phyloP scores from a whole-genome alignment of 1,139 yeast species.

The Kodamaea alishanica region DNA sequence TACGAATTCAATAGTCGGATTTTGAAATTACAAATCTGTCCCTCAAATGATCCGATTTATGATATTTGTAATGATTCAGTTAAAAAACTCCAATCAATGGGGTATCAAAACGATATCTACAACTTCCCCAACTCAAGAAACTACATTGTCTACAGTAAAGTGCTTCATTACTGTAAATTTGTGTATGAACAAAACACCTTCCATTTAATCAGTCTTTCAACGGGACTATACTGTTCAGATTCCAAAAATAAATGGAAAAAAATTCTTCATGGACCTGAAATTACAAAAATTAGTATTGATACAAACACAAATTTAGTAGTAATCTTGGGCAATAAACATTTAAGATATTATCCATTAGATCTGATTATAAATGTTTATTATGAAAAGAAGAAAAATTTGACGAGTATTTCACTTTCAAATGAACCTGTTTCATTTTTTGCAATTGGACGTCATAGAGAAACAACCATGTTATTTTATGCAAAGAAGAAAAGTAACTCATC shows the following conservation, averaged over 20 bases:
- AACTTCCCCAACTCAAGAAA: constrained; percentile 20
- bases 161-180: constrained; percentile 28
- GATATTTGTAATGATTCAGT: constrained; percentile 34
- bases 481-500: constrained; percentile 45
- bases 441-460: constrained; percentile 58
- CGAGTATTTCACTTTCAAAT: constrained; percentile 34
- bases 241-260: constrained; percentile 56
- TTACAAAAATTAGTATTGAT: constrained; percentile 61
- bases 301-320: constrained; percentile 56
- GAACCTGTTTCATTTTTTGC: constrained; percentile 50
- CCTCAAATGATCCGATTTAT: constrained; percentile 63
- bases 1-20: constrained; percentile 58
- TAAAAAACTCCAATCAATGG: constrained; percentile 19
- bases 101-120: constrained; percentile 29
- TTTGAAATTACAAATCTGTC: constrained; percentile 54
- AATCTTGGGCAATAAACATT: constrained; percentile 53
- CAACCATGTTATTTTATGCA: constrained; percentile 54
- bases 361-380: constrained; percentile 39
- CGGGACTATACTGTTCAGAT: constrained; percentile 48
- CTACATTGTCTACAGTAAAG: constrained; percentile 25
- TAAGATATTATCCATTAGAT: constrained; percentile 60
- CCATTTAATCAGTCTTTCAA: constrained; percentile 32
- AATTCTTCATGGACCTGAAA: constrained; percentile 51
- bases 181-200: constrained; percentile 23
- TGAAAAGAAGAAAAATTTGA: constrained; percentile 29